A percentile compares a stretch with the other conserved stretches of the same genome.
phyloP scores from a whole-genome alignment of 2,329 filamentous ascomycete genomes.

The Colletotrichum falcatum region DNA sequence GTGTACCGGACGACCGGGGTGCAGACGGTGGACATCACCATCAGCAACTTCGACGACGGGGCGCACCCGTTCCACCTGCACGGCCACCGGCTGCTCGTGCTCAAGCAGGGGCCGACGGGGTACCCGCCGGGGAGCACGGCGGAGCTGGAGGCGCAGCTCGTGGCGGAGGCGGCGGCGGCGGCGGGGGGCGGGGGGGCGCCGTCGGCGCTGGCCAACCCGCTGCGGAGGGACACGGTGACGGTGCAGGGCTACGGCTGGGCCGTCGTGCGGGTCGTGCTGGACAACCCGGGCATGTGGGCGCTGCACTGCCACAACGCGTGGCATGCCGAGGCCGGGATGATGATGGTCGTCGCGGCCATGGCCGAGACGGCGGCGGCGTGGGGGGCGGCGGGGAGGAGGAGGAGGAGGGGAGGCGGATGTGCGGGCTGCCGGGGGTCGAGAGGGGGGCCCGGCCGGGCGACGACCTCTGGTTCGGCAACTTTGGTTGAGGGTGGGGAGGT shows the following conservation, averaged over 20 bases:
- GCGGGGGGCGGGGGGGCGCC: too few relatives aligned
- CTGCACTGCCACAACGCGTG: slow-evolving; percentile 71
- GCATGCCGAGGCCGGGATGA: slow-evolving; percentile 68
- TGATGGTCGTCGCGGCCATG: slow-evolving; percentile 66
- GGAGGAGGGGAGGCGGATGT: slow-evolving; percentile 46
- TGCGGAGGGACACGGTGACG: slow-evolving; percentile 59
- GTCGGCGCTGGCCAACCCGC: slow-evolving; percentile 47
- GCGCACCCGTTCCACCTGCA: slow-evolving; percentile 66
- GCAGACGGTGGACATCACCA: slow-evolving; percentile 45
- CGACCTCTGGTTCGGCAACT: slow-evolving; percentile 52
- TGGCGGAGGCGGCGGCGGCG: too few relatives aligned
- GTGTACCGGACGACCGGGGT: slow-evolving; percentile 28
- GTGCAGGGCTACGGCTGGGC: slow-evolving; percentile 67
- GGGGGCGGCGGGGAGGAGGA: slow-evolving; percentile 42
- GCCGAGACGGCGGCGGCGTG: slow-evolving; percentile 46
- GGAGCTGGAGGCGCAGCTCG: slow-evolving; percentile 45
- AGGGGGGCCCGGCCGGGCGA: slow-evolving; percentile 51
- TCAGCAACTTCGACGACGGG: slow-evolving; percentile 52
- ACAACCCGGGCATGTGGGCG: slow-evolving; percentile 69
- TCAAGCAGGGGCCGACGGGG: slow-evolving; percentile 48
- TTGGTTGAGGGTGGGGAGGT: slow-evolving; percentile 8
- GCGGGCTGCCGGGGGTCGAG: slow-evolving; percentile 46
- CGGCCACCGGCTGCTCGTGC: slow-evolving; percentile 67
- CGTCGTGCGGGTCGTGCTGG: slow-evolving; percentile 64
- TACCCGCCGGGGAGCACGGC: slow-evolving; percentile 49